A percentile compares a stretch with the other conserved stretches of the same genome.
Evolutionary conservation across 2,329 filamentous ascomycete species (phyloP).

Genomic region (Stemphylium vesicarium): DNA sequence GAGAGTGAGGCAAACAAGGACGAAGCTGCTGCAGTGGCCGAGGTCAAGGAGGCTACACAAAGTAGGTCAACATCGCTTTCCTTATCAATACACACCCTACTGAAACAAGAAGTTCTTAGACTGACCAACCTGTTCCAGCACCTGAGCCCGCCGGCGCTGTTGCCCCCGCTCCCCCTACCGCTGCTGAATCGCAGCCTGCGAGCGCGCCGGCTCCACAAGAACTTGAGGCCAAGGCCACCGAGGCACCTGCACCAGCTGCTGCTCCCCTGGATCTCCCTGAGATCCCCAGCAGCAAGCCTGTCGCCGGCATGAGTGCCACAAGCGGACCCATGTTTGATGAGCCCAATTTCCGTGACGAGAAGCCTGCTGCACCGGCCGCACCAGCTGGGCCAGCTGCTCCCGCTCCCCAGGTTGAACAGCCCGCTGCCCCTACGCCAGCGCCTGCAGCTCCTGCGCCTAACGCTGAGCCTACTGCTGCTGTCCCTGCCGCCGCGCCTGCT

Average conservation of each 20-base stretch:
- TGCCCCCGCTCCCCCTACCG: slow-evolving; percentile 39
- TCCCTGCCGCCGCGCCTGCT: background rate
- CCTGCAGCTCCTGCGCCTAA: background rate
- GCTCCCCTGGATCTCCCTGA: slow-evolving; percentile 28
- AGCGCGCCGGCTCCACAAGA: slow-evolving; percentile 23
- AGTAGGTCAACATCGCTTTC: slow-evolving; percentile 39
- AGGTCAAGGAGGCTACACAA: slow-evolving; percentile 44
- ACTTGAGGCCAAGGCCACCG: slow-evolving; percentile 25
- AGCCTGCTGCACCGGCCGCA: slow-evolving; percentile 15
- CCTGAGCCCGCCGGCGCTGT: slow-evolving; percentile 42
- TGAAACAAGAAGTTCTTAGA: slow-evolving; percentile 27
- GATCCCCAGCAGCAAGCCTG: slow-evolving; percentile 36
- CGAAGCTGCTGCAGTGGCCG: slow-evolving; percentile 37
- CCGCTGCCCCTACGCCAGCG: background rate
- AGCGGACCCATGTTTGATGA: slow-evolving; percentile 47
- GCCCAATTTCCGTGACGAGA: slow-evolving; percentile 34
- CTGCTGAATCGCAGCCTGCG: slow-evolving; percentile 31
- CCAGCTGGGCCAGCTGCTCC: slow-evolving; percentile 16
- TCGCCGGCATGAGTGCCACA: slow-evolving; percentile 49
- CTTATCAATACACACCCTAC: slow-evolving; percentile 8
- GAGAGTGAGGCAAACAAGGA: slow-evolving; percentile 33
- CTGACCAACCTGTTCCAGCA: slow-evolving; percentile 34
- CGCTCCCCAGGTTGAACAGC: background rate
- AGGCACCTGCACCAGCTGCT: slow-evolving; percentile 18
- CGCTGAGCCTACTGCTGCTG: background rate